phyloP scores from a whole-genome alignment of 805 yeast species.

The Yamadazyma endophytica region DNA sequence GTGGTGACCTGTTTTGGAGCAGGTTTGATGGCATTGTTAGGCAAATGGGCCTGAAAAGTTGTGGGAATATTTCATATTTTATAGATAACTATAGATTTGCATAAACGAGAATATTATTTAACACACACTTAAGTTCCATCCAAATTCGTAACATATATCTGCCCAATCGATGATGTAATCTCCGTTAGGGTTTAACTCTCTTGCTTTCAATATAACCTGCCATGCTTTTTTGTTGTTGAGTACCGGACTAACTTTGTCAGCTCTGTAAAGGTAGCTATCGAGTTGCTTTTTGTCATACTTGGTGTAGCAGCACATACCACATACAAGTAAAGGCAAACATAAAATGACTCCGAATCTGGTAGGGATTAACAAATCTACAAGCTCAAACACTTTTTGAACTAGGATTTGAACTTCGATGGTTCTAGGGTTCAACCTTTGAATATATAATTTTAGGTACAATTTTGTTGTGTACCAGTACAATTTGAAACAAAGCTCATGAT shows the following conservation, averaged over 20 bases:
- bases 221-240: slow-evolving; percentile 14
- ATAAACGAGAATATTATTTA: too few species aligned
- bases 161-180: slow-evolving; percentile 18
- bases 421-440: slow-evolving; percentile 4
- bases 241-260: slow-evolving; percentile 13
- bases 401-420: slow-evolving; percentile 4
- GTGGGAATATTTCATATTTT: too few species aligned
- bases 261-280: slow-evolving; percentile 12
- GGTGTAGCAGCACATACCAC: slow-evolving; percentile 22
- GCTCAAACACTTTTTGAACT: slow-evolving; percentile 2
- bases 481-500: slow-evolving; percentile 2
- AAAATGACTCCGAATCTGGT: slow-evolving; percentile 13
- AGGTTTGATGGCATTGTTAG: slow-evolving; percentile 74
- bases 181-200: slow-evolving; percentile 18
- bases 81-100: too few species aligned
- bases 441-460: slow-evolving; percentile 7
- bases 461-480: slow-evolving; percentile 2
- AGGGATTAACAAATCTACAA: slow-evolving; percentile 3
- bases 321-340: slow-evolving; percentile 18
- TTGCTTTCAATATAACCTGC: slow-evolving; percentile 14
- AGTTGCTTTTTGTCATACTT: slow-evolving; percentile 15
- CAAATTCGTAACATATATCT: slow-evolving; percentile 20
- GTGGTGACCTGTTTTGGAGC: slow-evolving; percentile 59
- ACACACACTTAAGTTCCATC: slow-evolving; percentile 17
- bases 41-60: slow-evolving; percentile 58